These are phyloP conservation scores for Serpula lacrymans DNA, from an alignment of 768 basidiomycete species.

Conservation along the genomic window DNA sequence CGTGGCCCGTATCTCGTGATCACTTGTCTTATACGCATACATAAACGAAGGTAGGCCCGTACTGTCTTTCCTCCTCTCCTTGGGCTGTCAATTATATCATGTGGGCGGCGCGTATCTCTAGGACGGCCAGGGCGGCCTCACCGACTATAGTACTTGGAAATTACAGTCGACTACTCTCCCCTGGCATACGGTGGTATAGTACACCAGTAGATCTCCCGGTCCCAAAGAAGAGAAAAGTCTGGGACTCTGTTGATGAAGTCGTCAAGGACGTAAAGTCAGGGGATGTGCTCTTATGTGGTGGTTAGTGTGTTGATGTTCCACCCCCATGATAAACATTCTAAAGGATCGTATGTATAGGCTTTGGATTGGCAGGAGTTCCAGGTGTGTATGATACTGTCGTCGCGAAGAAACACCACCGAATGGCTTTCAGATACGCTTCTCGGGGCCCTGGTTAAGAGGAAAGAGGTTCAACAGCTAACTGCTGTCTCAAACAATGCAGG, in stretches of 20 bases:
- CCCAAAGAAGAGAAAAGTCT: conserved; percentile 60
- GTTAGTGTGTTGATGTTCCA: conserved; percentile 39
- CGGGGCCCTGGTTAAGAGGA: conserved; percentile 67
- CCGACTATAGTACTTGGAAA: too few relatives aligned
- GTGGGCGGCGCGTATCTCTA: conserved; percentile 16
- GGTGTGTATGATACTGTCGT: conserved; percentile 37
- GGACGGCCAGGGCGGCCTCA: too few relatives aligned
- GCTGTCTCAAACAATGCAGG: conserved; percentile 92
- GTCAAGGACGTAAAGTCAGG: conserved; percentile 81
- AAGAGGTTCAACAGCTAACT: conserved; percentile 70
- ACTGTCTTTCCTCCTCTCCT: conserved; percentile 3
- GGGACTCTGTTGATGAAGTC: conserved; percentile 78
- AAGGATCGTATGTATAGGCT: conserved; percentile 58
- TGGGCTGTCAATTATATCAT: too few relatives aligned
- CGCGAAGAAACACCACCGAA: background rate
- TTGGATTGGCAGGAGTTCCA: conserved; percentile 87
- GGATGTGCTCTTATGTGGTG: conserved; percentile 75
- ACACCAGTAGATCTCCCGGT: conserved; percentile 21
- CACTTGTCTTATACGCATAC: conserved; percentile 1
- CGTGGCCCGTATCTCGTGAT: conserved; percentile 10
- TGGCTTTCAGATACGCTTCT: conserved; percentile 72
- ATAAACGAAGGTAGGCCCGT: background rate
- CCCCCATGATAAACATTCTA: too few relatives aligned
- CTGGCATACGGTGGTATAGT: conserved; percentile 22
- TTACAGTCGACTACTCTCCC: conserved; percentile 6